A percentile compares a stretch with the other conserved stretches of the same genome.
Evolutionary conservation across 2,329 filamentous ascomycete genomes (phyloP).

Genomic region (Colletotrichum lentis): DNA sequence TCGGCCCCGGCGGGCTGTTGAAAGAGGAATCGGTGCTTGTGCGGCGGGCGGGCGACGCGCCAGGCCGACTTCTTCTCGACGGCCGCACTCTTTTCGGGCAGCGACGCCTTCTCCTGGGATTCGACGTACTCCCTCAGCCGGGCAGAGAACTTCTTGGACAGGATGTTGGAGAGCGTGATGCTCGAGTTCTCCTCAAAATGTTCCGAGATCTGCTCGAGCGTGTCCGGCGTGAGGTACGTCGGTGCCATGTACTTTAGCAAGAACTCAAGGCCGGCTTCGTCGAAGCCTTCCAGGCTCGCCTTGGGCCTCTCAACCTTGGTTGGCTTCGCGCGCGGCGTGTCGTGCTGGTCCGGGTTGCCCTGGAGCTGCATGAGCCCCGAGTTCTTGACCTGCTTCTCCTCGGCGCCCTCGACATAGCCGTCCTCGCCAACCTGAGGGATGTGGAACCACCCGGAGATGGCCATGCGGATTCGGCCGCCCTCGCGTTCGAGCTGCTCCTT

Average conservation of each 20-base stretch:
- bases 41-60: constrained; percentile 84
- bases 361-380: constrained; percentile 93
- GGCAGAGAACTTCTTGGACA: constrained; percentile 79
- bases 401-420: constrained; percentile 85
- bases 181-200: constrained; percentile 85
- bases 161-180: constrained; percentile 80
- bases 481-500: constrained; percentile 70
- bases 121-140: constrained; percentile 77
- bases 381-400: constrained; percentile 86
- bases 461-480: constrained; percentile 87
- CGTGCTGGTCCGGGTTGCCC: constrained; percentile 88
- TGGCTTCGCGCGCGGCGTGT: constrained; percentile 74
- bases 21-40: constrained; percentile 95
- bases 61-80: constrained; percentile 70
- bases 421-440: constrained; percentile 95
- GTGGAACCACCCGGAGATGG: constrained; percentile 98
- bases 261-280: constrained; percentile 85
- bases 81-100: constrained; percentile 58
- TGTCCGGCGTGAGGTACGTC: constrained; percentile 90
- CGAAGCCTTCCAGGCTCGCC: constrained; percentile 63
- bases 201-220: constrained; percentile 80
- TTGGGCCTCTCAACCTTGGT: constrained; percentile 54
- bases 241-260: constrained; percentile 89
- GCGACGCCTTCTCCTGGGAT: constrained; percentile 63
- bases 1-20: constrained; percentile 63